Conservation (phyloP, 2,329 filamentous ascomycete genomes). For the Ophiostoma sp. region DNA sequence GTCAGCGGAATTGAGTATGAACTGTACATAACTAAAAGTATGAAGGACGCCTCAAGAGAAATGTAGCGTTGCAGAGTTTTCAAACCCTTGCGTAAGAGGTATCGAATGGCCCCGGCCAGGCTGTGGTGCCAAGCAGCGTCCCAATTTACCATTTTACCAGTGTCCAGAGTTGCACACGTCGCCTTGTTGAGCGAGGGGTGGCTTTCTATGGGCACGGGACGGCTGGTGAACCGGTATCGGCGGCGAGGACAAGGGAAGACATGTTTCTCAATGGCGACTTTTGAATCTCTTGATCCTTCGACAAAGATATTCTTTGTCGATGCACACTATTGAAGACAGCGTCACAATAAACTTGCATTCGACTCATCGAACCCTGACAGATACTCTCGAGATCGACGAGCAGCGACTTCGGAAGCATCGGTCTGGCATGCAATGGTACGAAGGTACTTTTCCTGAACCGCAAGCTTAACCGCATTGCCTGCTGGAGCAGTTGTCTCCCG, state of each 20-base stretch:
- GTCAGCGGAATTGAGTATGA: conserved; percentile 28
- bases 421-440: not conserved
- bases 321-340: not conserved
- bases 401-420: conserved; percentile 1
- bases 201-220: not conserved
- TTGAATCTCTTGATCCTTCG: not conserved
- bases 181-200: not conserved
- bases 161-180: not conserved
- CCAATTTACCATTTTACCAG: not conserved
- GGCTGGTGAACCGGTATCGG: conserved; percentile 16
- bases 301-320: not conserved
- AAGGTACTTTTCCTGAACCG: not conserved
- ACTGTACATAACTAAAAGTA: no score
- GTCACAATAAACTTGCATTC: not conserved
- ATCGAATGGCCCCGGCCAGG: not conserved
- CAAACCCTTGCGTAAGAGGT: conserved; percentile 11
- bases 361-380: not conserved
- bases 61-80: conserved; percentile 23
- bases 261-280: not conserved
- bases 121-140: not conserved
- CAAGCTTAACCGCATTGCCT: not conserved
- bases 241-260: not conserved
- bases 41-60: no score
- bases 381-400: not conserved
- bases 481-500: not conserved